phyloP scores from a whole-genome alignment of 345 rosid genomes.

The Moricandia moricandioides region DNA sequence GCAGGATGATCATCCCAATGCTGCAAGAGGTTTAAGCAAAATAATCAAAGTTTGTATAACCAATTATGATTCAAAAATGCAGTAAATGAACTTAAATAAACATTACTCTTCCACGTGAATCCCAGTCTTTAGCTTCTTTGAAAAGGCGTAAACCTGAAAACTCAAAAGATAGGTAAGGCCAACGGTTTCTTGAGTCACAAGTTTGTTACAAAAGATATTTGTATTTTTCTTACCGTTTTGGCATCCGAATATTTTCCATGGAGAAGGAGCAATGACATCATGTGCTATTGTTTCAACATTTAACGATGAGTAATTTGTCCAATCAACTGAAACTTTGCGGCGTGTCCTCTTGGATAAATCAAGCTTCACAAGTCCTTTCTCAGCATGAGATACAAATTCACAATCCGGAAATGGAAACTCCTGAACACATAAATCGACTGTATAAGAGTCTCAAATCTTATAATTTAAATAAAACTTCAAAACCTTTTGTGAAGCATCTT shows the following conservation, averaged over 20 bases:
- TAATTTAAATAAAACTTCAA: background rate
- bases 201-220: background rate
- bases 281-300: constrained; percentile 53
- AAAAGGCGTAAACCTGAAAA: constrained; percentile 80
- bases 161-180: constrained; percentile 4
- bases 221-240: constrained; percentile 59
- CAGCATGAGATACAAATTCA: constrained; percentile 52
- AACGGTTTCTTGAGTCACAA: background rate
- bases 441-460: background rate
- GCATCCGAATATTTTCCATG: constrained; percentile 95
- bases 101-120: constrained; percentile 55
- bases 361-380: constrained; percentile 46
- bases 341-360: constrained; percentile 44
- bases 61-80: background rate
- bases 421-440: constrained; percentile 37
- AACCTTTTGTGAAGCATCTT: constrained; percentile 73
- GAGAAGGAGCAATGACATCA: constrained; percentile 87
- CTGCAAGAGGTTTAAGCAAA: constrained; percentile 39
- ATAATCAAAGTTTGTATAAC: background rate
- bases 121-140: constrained; percentile 84
- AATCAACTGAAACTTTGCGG: constrained; percentile 49
- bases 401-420: constrained; percentile 47
- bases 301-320: constrained; percentile 45
- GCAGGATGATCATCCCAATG: constrained; percentile 93
- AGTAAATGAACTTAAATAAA: background rate